phyloP scores from a whole-genome alignment of 768 basidiomycete genomes.

The Mycena vulgaris region DNA sequence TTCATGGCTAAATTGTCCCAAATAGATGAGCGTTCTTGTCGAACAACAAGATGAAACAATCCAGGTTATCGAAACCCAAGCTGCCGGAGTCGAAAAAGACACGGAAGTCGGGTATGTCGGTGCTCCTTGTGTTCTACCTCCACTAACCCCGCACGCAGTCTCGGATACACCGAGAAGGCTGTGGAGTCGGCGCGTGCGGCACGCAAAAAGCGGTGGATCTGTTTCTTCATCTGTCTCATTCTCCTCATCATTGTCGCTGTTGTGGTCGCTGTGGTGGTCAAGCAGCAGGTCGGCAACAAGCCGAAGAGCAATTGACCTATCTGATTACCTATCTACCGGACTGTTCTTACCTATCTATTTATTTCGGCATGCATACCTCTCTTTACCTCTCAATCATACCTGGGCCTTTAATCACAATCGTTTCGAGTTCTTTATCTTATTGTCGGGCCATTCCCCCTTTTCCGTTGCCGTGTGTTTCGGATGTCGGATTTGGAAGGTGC shows the following conservation, averaged over 20 bases:
- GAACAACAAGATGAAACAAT: slow-evolving; percentile 96
- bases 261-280: slow-evolving; percentile 71
- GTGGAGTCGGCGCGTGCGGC: slow-evolving; percentile 90
- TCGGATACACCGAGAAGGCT: slow-evolving; percentile 89
- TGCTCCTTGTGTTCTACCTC: neutral
- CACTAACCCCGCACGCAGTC: slow-evolving; percentile 56
- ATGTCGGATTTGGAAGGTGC: neutral
- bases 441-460: too few species aligned
- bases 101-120: slow-evolving; percentile 83
- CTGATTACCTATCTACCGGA: slow-evolving; percentile 25
- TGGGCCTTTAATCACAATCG: slow-evolving; percentile 1
- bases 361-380: slow-evolving; percentile 5
- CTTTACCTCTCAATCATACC: slow-evolving; percentile 1
- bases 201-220: slow-evolving; percentile 97
- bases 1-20: slow-evolving; percentile 3
- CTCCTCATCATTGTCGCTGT: slow-evolving; percentile 78
- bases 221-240: slow-evolving; percentile 83
- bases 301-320: slow-evolving; percentile 44
- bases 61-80: slow-evolving; percentile 85
- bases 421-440: too few species aligned
- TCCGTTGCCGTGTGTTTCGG: neutral
- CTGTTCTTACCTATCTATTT: slow-evolving; percentile 21
- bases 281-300: slow-evolving; percentile 58
- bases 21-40: slow-evolving; percentile 93
- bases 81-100: slow-evolving; percentile 83